phyloP scores from a whole-genome alignment of 768 basidiomycete genomes.

The Termitomyces sp. region DNA sequence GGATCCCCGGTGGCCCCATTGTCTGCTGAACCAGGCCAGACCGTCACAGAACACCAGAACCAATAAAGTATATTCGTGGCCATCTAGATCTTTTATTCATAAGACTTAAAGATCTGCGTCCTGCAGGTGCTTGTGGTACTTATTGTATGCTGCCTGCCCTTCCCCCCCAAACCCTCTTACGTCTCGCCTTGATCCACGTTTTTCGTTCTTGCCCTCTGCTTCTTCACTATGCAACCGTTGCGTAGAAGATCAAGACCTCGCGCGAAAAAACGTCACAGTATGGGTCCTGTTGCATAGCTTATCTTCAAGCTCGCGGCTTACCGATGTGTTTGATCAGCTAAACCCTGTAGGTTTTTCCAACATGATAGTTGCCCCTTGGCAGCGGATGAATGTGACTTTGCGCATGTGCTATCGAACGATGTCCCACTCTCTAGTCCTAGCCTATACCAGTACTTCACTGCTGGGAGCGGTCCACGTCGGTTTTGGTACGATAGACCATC shows the following conservation, averaged over 20 bases:
- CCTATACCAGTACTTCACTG: conserved; percentile 28
- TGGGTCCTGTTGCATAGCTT: conserved; percentile 4
- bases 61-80: conserved; percentile 16
- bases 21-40: conserved; percentile 14
- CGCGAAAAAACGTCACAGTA: conserved; percentile 37
- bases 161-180: not conserved
- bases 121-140: conserved; percentile 2
- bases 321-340: conserved; percentile 26
- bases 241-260: conserved; percentile 21
- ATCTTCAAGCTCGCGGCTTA: conserved; percentile 6
- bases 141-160: conserved; percentile 2
- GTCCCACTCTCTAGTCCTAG: conserved; percentile 15
- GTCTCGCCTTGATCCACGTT: not conserved
- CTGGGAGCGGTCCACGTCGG: conserved; percentile 25
- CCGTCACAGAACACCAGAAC: conserved; percentile 5
- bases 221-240: conserved; percentile 16
- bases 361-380: conserved; percentile 33
- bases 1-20: conserved; percentile 21
- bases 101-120: conserved; percentile 21
- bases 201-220: conserved; percentile 1
- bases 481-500: conserved; percentile 25
- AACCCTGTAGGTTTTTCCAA: conserved; percentile 46
- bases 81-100: conserved; percentile 19
- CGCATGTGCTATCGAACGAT: conserved; percentile 30
- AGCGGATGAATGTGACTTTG: conserved; percentile 43